Base-by-base conservation (phyloP, 768 basidiomycete genomes). In the Grammothele lineata region DNA sequence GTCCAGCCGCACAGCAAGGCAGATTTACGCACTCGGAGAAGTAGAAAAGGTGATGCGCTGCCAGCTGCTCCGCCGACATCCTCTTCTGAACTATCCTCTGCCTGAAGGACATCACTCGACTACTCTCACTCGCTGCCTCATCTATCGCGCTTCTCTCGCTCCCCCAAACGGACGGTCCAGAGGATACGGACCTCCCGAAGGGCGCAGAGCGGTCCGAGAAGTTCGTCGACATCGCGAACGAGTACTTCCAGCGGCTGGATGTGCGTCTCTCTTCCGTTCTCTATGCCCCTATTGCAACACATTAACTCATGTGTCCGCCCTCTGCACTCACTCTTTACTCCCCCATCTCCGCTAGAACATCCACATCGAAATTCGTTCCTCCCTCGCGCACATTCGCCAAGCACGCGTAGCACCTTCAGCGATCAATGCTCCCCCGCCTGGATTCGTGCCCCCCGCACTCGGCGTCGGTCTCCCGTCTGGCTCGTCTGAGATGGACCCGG, bases 341-440 rank as follows among this genome's bases (percentile, higher is more conserved):
- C 42, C 26, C 46, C n/a, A 18, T 26, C 26, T 53, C n/a, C 21
- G 26, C 26, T 58, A 89, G 88, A 68, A 77, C n/a, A 86, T 91
- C 48, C 88, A 92, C 63, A 73, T 73, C 25, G 77, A 80, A 25
- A 76, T 92, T 48, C 83, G 88, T 32, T 86, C 87, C 12, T 85
- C 85, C 3, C 70, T 91, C 50, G 87, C 88, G 15, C 87, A 90
- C 56, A 85, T 92, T 49, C 76, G 87, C 10, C 80, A 85, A 57
- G 85, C 87, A 9, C 81, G 87, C 54, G 87, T 91, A 59, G 85
- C 88, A 34, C 87, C 88, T 8, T 86, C 87, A n/a, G 83, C 87
- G n/a, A 88, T 92, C 57, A 85, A 83, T 40, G 87, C 88, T 1
- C 87, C 87, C 26, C 76, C 81, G 5, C 76, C 74, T 0, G 80